Evolutionary conservation across 2,329 filamentous ascomycete genomes (phyloP).

Genomic region (Aspergillus awamori): DNA sequence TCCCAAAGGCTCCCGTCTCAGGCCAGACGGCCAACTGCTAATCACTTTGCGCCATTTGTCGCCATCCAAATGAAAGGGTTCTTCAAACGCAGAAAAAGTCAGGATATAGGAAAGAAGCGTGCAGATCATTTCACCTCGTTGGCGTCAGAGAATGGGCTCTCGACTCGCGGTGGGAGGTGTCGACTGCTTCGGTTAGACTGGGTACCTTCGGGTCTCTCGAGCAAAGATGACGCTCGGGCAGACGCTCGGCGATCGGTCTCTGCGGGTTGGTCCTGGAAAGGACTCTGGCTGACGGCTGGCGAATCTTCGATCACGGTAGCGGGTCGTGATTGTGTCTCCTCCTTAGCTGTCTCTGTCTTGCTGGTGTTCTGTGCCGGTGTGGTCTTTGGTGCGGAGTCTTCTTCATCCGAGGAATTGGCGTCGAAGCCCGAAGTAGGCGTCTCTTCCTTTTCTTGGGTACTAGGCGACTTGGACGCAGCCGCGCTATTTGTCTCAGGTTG

Average conservation of each 20-base stretch:
- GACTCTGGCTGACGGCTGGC: conserved; percentile 29
- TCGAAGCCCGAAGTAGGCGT: conserved; percentile 37
- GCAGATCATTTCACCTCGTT: conserved; percentile 45
- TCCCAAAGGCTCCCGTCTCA: conserved; percentile 8
- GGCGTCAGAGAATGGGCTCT: conserved; percentile 49
- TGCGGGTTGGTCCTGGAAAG: conserved; percentile 33
- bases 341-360: conserved; percentile 25
- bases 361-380: conserved; percentile 17
- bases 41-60: conserved; percentile 15
- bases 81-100: conserved; percentile 8
- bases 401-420: conserved; percentile 38
- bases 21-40: conserved; percentile 5
- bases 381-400: conserved; percentile 23
- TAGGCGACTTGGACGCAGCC: conserved; percentile 19
- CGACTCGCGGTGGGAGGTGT: conserved; percentile 33
- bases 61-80: conserved; percentile 4
- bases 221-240: conserved; percentile 24
- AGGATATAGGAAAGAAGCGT: conserved; percentile 12
- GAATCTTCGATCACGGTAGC: conserved; percentile 36
- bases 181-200: conserved; percentile 37
- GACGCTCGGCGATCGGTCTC: conserved; percentile 26
- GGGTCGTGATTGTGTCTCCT: conserved; percentile 23
- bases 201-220: conserved; percentile 22
- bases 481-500: conserved; percentile 18
- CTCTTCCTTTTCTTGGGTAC: conserved; percentile 21